Evolutionary conservation across 2,329 filamentous ascomycete genomes (phyloP).

Genomic region (Samsoniella hepiali): DNA sequence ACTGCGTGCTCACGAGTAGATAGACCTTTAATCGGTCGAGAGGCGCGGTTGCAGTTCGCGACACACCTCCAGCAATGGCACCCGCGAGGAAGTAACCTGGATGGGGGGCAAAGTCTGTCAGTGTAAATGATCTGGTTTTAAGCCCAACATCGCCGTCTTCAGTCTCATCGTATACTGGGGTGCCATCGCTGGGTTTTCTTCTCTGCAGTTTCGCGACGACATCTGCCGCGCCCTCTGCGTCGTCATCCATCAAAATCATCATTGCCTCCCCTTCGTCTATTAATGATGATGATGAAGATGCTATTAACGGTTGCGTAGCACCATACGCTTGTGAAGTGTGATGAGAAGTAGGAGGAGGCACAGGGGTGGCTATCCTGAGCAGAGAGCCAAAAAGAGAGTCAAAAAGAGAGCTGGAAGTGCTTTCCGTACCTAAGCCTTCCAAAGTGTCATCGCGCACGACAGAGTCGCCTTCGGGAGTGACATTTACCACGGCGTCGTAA

Average conservation of each 20-base stretch:
- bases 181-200: constrained; percentile 29
- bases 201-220: constrained; percentile 10
- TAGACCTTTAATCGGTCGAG: constrained; percentile 97
- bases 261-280: constrained; percentile 21
- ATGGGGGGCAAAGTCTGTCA: constrained; percentile 71
- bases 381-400: constrained; percentile 73
- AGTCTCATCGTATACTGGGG: constrained; percentile 22
- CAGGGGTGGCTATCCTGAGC: constrained; percentile 60
- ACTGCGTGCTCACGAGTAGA: constrained; percentile 80
- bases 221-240: constrained; percentile 1
- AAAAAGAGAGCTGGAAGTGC: constrained; percentile 56
- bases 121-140: constrained; percentile 37
- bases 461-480: constrained; percentile 93
- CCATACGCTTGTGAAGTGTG: constrained; percentile 22
- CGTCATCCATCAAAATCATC: constrained; percentile 20
- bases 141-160: constrained; percentile 32
- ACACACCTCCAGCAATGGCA: constrained; percentile 90
- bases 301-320: constrained; percentile 4
- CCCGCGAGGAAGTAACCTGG: constrained; percentile 98
- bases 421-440: constrained; percentile 87
- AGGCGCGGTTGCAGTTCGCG: constrained; percentile 90
- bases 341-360: constrained; percentile 32
- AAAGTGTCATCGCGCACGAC: constrained; percentile 86
- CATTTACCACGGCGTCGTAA: constrained; percentile 82
- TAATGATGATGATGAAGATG: constrained; percentile 8